These are phyloP conservation scores for Ceratocystis lukuohia DNA, from an alignment of 2,329 filamentous ascomycete species.

Conservation along the genomic window DNA sequence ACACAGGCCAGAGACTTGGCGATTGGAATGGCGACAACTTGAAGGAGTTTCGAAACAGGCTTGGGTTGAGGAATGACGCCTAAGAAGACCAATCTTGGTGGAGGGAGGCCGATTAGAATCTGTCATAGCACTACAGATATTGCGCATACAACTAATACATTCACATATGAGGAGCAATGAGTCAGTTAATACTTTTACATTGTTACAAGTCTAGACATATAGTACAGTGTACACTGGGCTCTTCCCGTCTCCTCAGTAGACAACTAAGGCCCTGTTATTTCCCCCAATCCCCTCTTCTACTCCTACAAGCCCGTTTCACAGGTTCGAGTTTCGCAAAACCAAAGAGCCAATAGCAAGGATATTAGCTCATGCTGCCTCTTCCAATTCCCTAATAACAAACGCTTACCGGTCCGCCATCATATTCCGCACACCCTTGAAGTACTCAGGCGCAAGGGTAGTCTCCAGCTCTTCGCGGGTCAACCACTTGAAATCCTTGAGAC, in stretches of 20 bases:
- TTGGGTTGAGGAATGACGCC: background rate
- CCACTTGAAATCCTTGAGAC: slow-evolving; percentile 79
- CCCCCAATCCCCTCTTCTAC: slow-evolving; percentile 2
- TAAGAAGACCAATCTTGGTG: no score
- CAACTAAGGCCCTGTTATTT: background rate
- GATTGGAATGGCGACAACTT: background rate
- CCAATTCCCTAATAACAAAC: background rate
- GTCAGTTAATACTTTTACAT: slow-evolving; percentile 7
- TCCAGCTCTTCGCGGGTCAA: slow-evolving; percentile 77
- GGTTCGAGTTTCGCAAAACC: background rate
- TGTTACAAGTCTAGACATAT: slow-evolving; percentile 19
- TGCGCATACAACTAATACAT: background rate
- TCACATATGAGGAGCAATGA: background rate
- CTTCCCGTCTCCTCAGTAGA: background rate
- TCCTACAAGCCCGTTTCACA: slow-evolving; percentile 10
- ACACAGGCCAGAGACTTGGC: background rate
- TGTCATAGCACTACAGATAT: background rate
- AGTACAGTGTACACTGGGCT: slow-evolving; percentile 15
- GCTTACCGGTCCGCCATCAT: slow-evolving; percentile 66
- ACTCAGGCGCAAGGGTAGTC: slow-evolving; percentile 49
- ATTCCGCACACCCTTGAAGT: slow-evolving; percentile 64
- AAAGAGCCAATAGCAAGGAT: background rate
- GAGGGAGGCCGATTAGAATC: no score
- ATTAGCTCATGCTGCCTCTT: background rate
- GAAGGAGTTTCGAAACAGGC: background rate